Percentiles rank a stretch among this genome's conserved stretches.
Conservation (phyloP, 805 yeast species). For the Wickerhamomyces chaumierensis region DNA sequence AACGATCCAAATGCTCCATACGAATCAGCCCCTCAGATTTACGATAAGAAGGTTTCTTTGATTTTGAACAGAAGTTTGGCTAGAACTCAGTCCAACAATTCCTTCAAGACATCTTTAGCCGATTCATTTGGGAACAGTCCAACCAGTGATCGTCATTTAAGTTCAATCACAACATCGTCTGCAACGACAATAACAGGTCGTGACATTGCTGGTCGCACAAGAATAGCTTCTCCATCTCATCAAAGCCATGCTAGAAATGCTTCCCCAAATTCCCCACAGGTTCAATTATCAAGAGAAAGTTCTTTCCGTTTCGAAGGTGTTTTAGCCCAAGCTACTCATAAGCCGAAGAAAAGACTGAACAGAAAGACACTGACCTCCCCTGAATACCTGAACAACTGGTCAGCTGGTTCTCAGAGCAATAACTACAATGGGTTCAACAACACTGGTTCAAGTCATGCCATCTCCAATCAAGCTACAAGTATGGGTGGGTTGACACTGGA, state of each 20-base stretch:
- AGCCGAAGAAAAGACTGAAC: constrained; percentile 8
- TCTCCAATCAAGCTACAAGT: neutral
- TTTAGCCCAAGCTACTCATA: constrained; percentile 5
- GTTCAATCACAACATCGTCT: constrained; percentile 15
- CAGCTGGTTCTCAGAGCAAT: constrained; percentile 4
- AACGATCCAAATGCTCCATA: constrained; percentile 36
- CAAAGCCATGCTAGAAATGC: neutral
- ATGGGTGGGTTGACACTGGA: neutral
- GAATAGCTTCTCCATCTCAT: constrained; percentile 5
- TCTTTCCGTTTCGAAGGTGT: constrained; percentile 34
- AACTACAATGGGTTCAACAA: neutral
- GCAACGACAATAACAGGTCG: too few species aligned
- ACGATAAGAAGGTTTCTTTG: constrained; percentile 71
- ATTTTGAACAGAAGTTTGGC: constrained; percentile 65
- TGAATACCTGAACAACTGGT: constrained; percentile 12
- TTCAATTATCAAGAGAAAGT: constrained; percentile 26
- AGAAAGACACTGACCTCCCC: constrained; percentile 12
- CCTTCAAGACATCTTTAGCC: constrained; percentile 66
- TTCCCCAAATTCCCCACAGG: constrained; percentile 16
- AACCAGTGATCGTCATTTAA: constrained; percentile 15
- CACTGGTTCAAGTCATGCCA: neutral
- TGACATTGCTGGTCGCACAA: constrained; percentile 2
- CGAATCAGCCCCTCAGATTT: constrained; percentile 67
- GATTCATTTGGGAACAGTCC: constrained; percentile 41
- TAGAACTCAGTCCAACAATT: constrained; percentile 61